These are phyloP conservation scores for Lolium multiflorum DNA, from an alignment of 176 grass and related monocot genomes.

Conservation along the genomic window DNA sequence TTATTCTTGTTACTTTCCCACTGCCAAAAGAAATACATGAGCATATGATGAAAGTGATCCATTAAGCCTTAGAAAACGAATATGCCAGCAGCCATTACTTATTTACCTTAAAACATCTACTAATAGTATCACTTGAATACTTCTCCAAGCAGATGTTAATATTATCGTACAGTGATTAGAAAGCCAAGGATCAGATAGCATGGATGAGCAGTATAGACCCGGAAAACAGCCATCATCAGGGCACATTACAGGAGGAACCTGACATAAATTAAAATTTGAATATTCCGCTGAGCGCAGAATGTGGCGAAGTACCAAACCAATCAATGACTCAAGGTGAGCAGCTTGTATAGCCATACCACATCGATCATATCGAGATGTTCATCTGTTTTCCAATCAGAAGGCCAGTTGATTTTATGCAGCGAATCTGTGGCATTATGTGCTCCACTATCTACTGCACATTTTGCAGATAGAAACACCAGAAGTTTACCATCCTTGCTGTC, in stretches of 20 bases:
- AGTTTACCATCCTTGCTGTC: constrained; percentile 63
- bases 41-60: neutral
- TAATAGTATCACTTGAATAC: constrained; percentile 74
- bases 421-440: constrained; percentile 72
- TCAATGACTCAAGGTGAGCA: constrained; percentile 7
- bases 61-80: constrained; percentile 8
- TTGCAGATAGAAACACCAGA: constrained; percentile 73
- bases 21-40: constrained; percentile 50
- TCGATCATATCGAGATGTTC: constrained; percentile 40
- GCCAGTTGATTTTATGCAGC: constrained; percentile 62
- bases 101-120: constrained; percentile 79
- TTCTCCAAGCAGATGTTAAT: constrained; percentile 80
- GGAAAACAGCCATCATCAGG: constrained; percentile 76
- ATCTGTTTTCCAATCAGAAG: constrained; percentile 49
- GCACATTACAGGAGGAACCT: constrained; percentile 85
- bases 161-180: constrained; percentile 74
- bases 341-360: constrained; percentile 52
- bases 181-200: constrained; percentile 85
- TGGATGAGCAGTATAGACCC: constrained; percentile 74
- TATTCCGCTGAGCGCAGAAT: neutral
- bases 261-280: constrained; percentile 1
- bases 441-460: constrained; percentile 67
- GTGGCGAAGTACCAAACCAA: neutral
- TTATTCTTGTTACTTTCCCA: constrained; percentile 65
- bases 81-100: neutral